phyloP scores from a whole-genome alignment of 768 basidiomycete species.

The Jaapia argillacea region DNA sequence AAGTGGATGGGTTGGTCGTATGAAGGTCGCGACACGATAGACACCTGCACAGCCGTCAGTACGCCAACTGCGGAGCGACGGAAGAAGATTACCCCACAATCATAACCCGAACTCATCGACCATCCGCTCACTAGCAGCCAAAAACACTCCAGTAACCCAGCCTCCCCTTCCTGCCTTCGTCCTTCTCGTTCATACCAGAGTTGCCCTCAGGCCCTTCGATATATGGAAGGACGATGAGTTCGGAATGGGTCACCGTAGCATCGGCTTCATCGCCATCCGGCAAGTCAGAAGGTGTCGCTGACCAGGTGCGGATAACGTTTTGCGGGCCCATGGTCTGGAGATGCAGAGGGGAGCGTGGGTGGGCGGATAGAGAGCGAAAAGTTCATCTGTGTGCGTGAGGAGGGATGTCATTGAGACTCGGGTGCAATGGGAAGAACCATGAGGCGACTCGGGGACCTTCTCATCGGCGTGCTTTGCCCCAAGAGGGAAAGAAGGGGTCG shows the following conservation, averaged over 20 bases:
- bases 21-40: no score
- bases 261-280: conserved; percentile 50
- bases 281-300: conserved; percentile 30
- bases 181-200: conserved; percentile 12
- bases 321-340: conserved; percentile 65
- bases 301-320: conserved; percentile 72
- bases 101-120: no score
- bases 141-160: conserved; percentile 13
- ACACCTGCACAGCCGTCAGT: no score
- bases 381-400: conserved; percentile 45
- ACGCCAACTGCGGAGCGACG: no score
- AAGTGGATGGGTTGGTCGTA: no score
- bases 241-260: conserved; percentile 42
- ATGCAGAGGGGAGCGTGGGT: conserved; percentile 42
- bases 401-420: conserved; percentile 36
- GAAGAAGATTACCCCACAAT: no score
- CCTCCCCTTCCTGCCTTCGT: conserved; percentile 10
- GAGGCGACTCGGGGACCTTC: conserved; percentile 1
- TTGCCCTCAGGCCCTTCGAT: conserved; percentile 17
- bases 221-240: conserved; percentile 49
- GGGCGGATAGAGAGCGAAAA: conserved; percentile 51
- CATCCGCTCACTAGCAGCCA: no score
- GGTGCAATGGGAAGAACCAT: no score
- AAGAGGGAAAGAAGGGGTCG: background rate
- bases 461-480: background rate